Percentiles rank a stretch among this genome's conserved stretches.
Conservation (phyloP, 306 rosid species). For the Alnus glutinosa region DNA sequence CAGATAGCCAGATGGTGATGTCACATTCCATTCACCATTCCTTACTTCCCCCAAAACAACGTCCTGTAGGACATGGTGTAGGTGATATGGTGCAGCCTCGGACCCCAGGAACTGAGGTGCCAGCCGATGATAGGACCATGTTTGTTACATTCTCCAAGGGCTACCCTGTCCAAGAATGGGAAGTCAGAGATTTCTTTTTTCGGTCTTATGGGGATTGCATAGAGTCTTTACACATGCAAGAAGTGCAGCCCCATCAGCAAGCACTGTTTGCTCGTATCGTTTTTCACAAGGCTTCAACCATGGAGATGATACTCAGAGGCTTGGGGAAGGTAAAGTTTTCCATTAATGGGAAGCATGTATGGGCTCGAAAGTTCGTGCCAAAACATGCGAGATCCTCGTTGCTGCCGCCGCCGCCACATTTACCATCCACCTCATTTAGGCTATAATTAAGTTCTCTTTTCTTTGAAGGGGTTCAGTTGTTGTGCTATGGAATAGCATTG, state of each 20-base stretch:
- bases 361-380: conserved; percentile 70
- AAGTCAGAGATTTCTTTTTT: conserved; percentile 49
- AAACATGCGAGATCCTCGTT: conserved; percentile 21
- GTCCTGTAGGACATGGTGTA: too few relatives aligned
- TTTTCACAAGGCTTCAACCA: conserved; percentile 29
- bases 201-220: conserved; percentile 52
- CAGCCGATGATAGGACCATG: conserved; percentile 57
- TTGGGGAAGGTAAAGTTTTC: conserved; percentile 48
- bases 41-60: neutral
- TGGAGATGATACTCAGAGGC: conserved; percentile 53
- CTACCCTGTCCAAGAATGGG: conserved; percentile 56
- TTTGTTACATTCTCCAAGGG: conserved; percentile 81
- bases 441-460: neutral
- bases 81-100: neutral
- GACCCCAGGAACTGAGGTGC: neutral
- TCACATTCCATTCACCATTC: neutral
- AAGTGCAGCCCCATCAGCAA: conserved; percentile 45
- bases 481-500: neutral
- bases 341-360: conserved; percentile 74
- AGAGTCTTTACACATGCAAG: conserved; percentile 64
- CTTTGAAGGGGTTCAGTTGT: neutral
- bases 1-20: conserved; percentile 2
- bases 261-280: conserved; percentile 64
- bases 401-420: conserved; percentile 1
- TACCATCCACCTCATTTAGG: conserved; percentile 2